These are phyloP conservation scores for Ogataea methylovora DNA, from an alignment of 805 yeast species.

Conservation along the genomic window DNA sequence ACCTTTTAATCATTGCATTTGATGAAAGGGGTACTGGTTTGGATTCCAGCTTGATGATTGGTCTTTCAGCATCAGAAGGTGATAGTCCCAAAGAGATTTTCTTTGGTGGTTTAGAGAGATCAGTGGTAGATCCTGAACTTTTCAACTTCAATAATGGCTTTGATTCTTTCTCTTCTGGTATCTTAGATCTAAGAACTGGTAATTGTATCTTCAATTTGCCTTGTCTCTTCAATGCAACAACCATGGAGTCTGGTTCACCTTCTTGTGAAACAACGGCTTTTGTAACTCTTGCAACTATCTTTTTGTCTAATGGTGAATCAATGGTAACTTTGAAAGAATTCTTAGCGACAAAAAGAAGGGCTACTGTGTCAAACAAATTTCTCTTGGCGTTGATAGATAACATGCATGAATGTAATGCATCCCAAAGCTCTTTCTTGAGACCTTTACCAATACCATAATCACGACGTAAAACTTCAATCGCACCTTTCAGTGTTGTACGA, in stretches of 20 bases:
- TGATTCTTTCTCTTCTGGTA: not conserved
- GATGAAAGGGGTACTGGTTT: too few species aligned
- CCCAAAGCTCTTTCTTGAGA: conserved; percentile 59
- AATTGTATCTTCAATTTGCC: conserved; percentile 49
- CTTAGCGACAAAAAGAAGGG: conserved; percentile 55
- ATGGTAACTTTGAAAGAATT: conserved; percentile 57
- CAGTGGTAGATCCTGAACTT: conserved; percentile 5
- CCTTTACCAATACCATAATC: conserved; percentile 52
- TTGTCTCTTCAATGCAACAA: conserved; percentile 44
- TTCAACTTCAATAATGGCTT: conserved; percentile 13
- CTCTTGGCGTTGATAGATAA: conserved; percentile 54
- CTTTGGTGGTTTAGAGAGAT: too few species aligned
- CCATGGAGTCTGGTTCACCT: conserved; percentile 33
- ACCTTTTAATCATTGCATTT: too few species aligned
- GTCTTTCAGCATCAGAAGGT: not conserved
- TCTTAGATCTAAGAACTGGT: conserved; percentile 20
- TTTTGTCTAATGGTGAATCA: conserved; percentile 60
- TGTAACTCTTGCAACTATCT: conserved; percentile 49
- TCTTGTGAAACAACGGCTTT: conserved; percentile 4
- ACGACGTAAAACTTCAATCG: conserved; percentile 55
- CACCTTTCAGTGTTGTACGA: conserved; percentile 55
- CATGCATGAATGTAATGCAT: conserved; percentile 53
- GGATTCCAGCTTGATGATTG: too few species aligned
- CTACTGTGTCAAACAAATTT: conserved; percentile 54
- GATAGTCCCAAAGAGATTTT: not conserved